These are phyloP conservation scores for Cercospora sesami DNA, from an alignment of 2,329 filamentous ascomycete species.

Conservation along the genomic window DNA sequence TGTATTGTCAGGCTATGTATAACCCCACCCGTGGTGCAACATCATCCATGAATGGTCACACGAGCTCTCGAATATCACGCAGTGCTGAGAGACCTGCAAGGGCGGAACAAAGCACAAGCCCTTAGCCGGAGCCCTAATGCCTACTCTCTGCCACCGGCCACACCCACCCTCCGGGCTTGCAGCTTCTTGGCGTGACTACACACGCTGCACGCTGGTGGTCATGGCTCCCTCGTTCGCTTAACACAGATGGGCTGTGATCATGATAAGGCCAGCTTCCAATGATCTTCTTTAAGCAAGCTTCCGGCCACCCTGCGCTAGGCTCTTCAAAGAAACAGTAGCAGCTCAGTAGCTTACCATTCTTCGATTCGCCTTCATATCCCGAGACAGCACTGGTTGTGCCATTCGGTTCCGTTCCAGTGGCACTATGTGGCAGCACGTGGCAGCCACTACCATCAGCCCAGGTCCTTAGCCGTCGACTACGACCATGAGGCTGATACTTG, in stretches of 20 bases:
- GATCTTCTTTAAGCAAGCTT: not conserved
- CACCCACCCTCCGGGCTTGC: not conserved
- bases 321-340: not conserved
- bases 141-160: not conserved
- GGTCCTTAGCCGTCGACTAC: not conserved
- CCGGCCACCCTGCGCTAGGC: not conserved
- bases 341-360: conserved; percentile 4
- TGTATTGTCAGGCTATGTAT: not conserved
- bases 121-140: not conserved
- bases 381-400: not conserved
- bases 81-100: not conserved
- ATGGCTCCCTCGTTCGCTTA: not conserved
- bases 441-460: conserved; percentile 4
- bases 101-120: not conserved
- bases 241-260: not conserved
- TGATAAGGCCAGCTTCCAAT: not conserved
- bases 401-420: not conserved
- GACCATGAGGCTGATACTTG: not conserved
- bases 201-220: not conserved
- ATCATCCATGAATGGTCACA: not conserved
- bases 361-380: not conserved
- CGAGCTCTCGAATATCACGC: not conserved
- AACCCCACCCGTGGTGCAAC: not conserved
- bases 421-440: conserved; percentile 9
- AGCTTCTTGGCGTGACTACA: not conserved